phyloP scores from a whole-genome alignment of 345 rosid species.

The Eucalyptus pauciflora region DNA sequence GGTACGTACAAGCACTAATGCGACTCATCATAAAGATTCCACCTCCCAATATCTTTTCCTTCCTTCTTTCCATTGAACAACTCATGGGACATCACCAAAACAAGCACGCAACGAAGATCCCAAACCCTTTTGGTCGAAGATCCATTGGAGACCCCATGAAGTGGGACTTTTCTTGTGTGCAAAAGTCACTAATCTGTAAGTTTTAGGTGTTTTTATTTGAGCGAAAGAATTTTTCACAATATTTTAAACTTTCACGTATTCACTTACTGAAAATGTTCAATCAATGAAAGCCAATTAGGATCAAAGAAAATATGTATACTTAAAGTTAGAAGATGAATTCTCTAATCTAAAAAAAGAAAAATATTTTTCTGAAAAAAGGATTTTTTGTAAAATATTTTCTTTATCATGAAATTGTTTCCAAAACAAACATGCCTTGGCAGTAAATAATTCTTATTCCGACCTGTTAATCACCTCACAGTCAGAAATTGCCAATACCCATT shows the following conservation, averaged over 20 bases:
- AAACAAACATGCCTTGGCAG: not conserved
- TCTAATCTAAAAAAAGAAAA: not conserved
- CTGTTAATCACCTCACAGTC: not conserved
- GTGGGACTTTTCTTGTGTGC: not conserved
- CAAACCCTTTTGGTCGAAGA: not conserved
- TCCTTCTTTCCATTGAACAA: not conserved
- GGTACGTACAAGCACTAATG: not conserved
- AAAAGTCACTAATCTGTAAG: not conserved
- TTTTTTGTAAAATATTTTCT: not conserved
- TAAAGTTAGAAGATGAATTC: not conserved
- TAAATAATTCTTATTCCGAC: not conserved
- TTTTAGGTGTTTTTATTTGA: not conserved
- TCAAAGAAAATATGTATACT: not conserved
- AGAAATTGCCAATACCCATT: not conserved
- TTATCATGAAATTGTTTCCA: not conserved
- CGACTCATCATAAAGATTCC: not conserved
- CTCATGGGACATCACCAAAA: not conserved
- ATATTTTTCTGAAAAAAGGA: accelerated
- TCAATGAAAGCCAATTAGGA: not conserved
- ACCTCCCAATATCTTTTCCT: not conserved
- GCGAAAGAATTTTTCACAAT: not conserved
- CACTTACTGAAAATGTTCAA: accelerated
- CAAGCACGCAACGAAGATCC: not conserved
- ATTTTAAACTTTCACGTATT: not conserved
- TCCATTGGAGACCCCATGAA: not conserved